Base-by-base conservation (phyloP, 768 basidiomycete species). In the Tricholoma hemisulphureum region DNA sequence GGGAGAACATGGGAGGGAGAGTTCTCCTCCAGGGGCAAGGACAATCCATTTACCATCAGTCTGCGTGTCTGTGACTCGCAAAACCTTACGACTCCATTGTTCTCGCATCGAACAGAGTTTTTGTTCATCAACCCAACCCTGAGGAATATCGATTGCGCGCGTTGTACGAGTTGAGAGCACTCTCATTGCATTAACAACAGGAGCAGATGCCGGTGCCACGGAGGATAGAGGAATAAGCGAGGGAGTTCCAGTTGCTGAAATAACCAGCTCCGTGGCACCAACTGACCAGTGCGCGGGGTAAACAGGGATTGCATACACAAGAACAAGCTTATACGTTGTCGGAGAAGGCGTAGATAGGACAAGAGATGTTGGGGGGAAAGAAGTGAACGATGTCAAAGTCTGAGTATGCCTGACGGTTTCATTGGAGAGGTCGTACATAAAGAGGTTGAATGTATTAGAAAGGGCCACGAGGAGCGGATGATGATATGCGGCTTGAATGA, bases 31-130 rank as follows among this genome's bases (percentile, higher is more conserved):
- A 13, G 89, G 84, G 13, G 87, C 90, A 49, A 92, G 78, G 11
- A 93, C 86, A 16, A 84, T 85, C 88, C 89, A 93, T 77, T 90
- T 92, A 8, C 91, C 91, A 65, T 93, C 91, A 5, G 91, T 90
- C 64, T 90, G 86, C 14, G 82, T 86, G 62, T 85, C 87, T n/a
- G 86, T 82, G 28, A 93, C 85, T 11, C 77, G 75, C 43, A 75
- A 73, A 18, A 93, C 81, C 69, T 90, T 92, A 57, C 90, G 87
- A 26, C 81, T 79, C 87, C 89, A 91, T 61, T 93, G 91, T 61
- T 88, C 86, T 32, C 83, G 83, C 77, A 91, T 83, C 21, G 70
- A 61, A 24, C 76, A 77, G 37, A 92, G 72, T 68, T 86, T 85
- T 51, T 77, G 67, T 53, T 84, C 83, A 67, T 91, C 86, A 52